Evolutionary conservation across 441 rosid species (phyloP).

Genomic region (Croton setiger): DNA sequence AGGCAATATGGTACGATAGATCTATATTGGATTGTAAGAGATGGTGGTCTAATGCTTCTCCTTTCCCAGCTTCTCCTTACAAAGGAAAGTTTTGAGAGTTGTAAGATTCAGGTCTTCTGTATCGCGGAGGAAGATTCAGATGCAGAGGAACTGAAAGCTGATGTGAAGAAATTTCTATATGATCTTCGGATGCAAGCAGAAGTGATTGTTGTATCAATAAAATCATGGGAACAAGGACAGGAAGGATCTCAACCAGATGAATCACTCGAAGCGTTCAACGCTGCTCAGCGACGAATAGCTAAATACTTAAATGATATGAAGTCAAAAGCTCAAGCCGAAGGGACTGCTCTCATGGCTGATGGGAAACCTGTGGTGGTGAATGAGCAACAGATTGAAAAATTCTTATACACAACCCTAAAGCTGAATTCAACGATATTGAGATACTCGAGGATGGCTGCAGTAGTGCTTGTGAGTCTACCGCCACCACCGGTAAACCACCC

Average conservation of each 20-base stretch:
- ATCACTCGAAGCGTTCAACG: conserved; percentile 73
- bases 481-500: conserved; percentile 89
- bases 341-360: conserved; percentile 55
- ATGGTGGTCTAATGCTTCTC: conserved; percentile 98
- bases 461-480: conserved; percentile 93
- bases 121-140: conserved; percentile 97
- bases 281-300: conserved; percentile 72
- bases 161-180: conserved; percentile 90
- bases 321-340: conserved; percentile 39
- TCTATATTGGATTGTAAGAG: conserved; percentile 97
- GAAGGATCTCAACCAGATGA: conserved; percentile 68
- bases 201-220: conserved; percentile 90
- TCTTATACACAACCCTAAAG: conserved; percentile 83
- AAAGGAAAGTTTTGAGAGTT: conserved; percentile 96
- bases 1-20: conserved; percentile 95
- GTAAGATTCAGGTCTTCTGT: conserved; percentile 97
- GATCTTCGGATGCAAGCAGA: conserved; percentile 99
- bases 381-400: conserved; percentile 93
- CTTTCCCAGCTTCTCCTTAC: conserved; percentile 98
- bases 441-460: conserved; percentile 96
- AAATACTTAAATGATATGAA: conserved; percentile 70
- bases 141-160: conserved; percentile 90
- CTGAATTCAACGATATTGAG: conserved; percentile 83
- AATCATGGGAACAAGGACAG: conserved; percentile 82
- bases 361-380: conserved; percentile 75